Conservation (phyloP, 257 asterid genomes). For the Forsythia suspensa region DNA sequence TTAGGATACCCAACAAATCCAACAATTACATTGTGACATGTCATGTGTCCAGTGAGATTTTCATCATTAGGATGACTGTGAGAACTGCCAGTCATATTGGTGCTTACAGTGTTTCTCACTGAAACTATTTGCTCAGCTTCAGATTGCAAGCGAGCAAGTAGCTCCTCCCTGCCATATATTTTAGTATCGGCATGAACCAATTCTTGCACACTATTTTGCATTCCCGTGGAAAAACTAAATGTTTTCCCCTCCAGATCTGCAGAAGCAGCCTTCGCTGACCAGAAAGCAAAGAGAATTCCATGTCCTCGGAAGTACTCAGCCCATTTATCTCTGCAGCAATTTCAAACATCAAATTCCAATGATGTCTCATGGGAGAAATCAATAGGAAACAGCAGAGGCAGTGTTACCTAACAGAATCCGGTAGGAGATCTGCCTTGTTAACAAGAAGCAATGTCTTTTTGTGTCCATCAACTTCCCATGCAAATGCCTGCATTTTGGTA, state of each 20-base stretch:
- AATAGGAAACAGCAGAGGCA: constrained; percentile 19
- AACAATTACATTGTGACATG: constrained; percentile 52
- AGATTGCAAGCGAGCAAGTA: constrained; percentile 67
- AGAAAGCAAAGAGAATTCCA: constrained; percentile 80
- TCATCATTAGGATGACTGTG: not conserved
- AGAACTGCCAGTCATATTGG: constrained; percentile 2
- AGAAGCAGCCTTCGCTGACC: constrained; percentile 99
- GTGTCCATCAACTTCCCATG: constrained; percentile 82
- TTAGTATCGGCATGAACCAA: constrained; percentile 47
- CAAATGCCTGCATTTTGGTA: constrained; percentile 65
- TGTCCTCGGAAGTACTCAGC: constrained; percentile 70
- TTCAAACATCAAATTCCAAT: not conserved
- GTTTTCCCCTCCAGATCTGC: constrained; percentile 68
- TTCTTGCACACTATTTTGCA: constrained; percentile 37
- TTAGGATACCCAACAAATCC: constrained; percentile 99
- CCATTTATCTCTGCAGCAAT: constrained; percentile 70
- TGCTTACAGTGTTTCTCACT: constrained; percentile 38
- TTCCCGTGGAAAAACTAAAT: constrained; percentile 22
- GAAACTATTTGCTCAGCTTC: constrained; percentile 85
- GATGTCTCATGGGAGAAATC: not conserved
- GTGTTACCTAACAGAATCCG: constrained; percentile 66
- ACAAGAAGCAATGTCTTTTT: constrained; percentile 85
- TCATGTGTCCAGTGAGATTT: not conserved
- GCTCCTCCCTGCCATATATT: constrained; percentile 75
- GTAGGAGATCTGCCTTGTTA: constrained; percentile 94